phyloP scores from a whole-genome alignment of 202 grass and related monocot species.

The Schoenoplectus tabernaemontani region DNA sequence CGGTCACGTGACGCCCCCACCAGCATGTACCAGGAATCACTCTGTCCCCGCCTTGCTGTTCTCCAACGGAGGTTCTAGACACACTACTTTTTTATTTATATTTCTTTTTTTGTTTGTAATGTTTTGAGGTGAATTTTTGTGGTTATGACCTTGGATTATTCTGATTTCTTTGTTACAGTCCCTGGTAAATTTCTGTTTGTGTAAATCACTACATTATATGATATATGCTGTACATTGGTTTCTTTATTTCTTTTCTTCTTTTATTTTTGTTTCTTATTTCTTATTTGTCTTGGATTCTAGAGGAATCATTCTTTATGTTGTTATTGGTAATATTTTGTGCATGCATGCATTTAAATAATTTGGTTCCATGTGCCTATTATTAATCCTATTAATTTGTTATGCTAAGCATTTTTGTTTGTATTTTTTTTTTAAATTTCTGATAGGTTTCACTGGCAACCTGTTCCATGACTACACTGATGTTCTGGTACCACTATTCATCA shows the following conservation, averaged over 20 bases:
- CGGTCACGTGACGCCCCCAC: neutral
- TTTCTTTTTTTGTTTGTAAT: neutral
- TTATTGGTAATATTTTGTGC: neutral
- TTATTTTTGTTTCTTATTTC: neutral
- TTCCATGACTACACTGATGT: slow-evolving; percentile 91
- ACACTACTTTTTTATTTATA: neutral
- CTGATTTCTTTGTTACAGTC: neutral
- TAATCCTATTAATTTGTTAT: neutral
- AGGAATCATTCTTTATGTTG: neutral
- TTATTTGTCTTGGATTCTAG: neutral
- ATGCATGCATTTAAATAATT: neutral
- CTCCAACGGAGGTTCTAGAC: slow-evolving; percentile 40
- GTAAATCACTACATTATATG: neutral
- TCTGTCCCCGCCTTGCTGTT: slow-evolving; percentile 59
- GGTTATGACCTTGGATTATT: neutral
- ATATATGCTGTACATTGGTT: neutral
- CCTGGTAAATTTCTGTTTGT: neutral
- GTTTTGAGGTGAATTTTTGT: neutral
- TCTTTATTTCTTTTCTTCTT: neutral
- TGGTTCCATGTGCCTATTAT: neutral
- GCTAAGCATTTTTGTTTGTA: neutral
- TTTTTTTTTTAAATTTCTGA: neutral
- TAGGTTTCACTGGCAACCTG: slow-evolving; percentile 70
- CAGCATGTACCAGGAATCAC: slow-evolving; percentile 43
- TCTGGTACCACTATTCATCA: slow-evolving; percentile 74